Evolutionary conservation across 306 rosid genomes (phyloP).

Genomic region (Malus asiatica): DNA sequence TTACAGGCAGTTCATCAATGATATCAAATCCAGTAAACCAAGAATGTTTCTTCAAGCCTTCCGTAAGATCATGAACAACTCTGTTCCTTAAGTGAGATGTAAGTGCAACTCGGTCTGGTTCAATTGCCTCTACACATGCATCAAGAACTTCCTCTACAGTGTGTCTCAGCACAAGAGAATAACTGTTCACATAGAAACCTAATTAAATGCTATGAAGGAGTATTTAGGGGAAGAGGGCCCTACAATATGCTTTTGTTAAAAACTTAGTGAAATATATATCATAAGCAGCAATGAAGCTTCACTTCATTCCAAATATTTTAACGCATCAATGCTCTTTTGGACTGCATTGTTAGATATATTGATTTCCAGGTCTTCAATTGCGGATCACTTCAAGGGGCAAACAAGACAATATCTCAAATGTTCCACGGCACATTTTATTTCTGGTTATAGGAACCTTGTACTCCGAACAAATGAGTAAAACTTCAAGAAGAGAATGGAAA

Average conservation of each 20-base stretch:
- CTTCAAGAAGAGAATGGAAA: not conserved
- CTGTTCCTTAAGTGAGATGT: conserved; percentile 63
- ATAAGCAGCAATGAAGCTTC: not conserved
- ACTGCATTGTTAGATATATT: not conserved
- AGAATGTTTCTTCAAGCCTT: conserved; percentile 56
- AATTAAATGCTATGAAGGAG: conserved; percentile 4
- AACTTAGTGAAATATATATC: not conserved
- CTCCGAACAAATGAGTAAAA: not conserved
- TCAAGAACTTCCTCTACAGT: conserved; percentile 96
- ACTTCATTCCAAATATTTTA: not conserved
- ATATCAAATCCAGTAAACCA: conserved; percentile 90
- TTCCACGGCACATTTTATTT: not conserved
- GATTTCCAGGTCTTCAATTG: not conserved
- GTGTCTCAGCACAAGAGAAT: conserved; percentile 90
- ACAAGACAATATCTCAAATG: not conserved
- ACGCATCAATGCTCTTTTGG: not conserved
- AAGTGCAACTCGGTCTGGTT: conserved; percentile 68
- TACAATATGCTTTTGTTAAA: not conserved
- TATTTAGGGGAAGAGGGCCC: not conserved
- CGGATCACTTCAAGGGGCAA: not conserved
- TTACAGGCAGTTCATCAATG: conserved; percentile 49
- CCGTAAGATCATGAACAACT: conserved; percentile 62
- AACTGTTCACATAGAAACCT: conserved; percentile 40
- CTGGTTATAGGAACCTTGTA: not conserved
- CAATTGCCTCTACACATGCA: conserved; percentile 79